Evolutionary conservation across 331 rosid genomes (phyloP), one percentile per base, ranked within the genome.

Genomic region (Phaseolus coccineus): DNA sequence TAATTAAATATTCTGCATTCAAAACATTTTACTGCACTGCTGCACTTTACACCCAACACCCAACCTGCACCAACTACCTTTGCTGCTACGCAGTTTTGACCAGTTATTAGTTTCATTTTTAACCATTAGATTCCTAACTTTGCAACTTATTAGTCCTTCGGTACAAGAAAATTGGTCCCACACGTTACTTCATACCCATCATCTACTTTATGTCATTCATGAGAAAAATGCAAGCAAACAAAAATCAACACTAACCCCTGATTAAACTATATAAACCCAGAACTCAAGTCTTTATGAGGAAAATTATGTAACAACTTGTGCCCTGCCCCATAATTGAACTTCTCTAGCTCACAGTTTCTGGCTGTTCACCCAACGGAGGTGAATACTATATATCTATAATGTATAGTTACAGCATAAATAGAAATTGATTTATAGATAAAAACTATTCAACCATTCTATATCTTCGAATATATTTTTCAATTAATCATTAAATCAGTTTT

Each of bases 21-120:
- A 59, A 6, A 37, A 30, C 9, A 13, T 33, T 61, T 64, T 28
- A 64, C 4, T 35, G 28, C 15, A 64, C 4, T 16, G 6, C 0
- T 64, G 22, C 15, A 35, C 70, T 37, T 64, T 3, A 15, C 31
- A 15, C 31, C 3, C 3, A 1, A 30, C 1, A 35, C 47, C 47
- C 47, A 31, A 37, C 27, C 15, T 64, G 69, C 46, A 62, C 13
- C 46, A 33, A 35, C 46, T 40, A 62, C 0, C 46, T 14, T 13
- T 37, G 70, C 27, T 37, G 70, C 8, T 64, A 37, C 42, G 42
- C 6, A 64, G 50, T 64, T 64, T 64, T 35, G 70, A 64, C 50
- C 13, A 33, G 27, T 37, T 64, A 35, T 64, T 64, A 37, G 19
- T 64, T 64, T 8, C 37, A 37, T n/a, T 35, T 64, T 64, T 33